Conservation (phyloP, 305 asterid genomes). For the Fraxinus ornus region DNA sequence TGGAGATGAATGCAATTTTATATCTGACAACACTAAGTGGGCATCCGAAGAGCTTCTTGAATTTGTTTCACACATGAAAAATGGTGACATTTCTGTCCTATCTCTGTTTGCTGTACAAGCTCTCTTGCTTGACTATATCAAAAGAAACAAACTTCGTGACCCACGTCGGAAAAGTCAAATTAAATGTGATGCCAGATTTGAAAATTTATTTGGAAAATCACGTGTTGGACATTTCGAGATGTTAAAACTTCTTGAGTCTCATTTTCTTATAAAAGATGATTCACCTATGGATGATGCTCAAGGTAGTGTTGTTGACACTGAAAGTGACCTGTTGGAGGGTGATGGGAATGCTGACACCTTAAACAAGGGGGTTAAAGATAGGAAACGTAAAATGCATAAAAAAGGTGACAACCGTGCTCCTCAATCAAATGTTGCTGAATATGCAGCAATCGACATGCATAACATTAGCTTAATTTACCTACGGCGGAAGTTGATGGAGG, state of each 20-base stretch:
- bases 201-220: conserved; percentile 86
- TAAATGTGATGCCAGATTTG: conserved; percentile 81
- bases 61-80: conserved; percentile 91
- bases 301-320: conserved; percentile 91
- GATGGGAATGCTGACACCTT: conserved; percentile 58
- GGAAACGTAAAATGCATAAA: conserved; percentile 72
- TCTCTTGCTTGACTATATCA: conserved; percentile 88
- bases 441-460: conserved; percentile 94
- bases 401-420: conserved; percentile 60
- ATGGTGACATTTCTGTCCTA: conserved; percentile 69
- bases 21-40: conserved; percentile 62
- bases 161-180: conserved; percentile 92
- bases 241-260: conserved; percentile 98
- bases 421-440: conserved; percentile 91
- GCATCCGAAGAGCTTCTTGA: conserved; percentile 93
- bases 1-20: conserved; percentile 40
- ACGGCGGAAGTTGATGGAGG: conserved; percentile 95
- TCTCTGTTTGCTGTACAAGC: conserved; percentile 95
- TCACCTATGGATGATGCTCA: conserved; percentile 76
- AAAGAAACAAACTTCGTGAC: conserved; percentile 88
- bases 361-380: conserved; percentile 64
- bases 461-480: conserved; percentile 85
- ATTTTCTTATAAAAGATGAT: conserved; percentile 75
- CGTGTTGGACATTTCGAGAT: conserved; percentile 99
- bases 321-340: conserved; percentile 59